Evolutionary conservation across 352 stramenopile genomes (phyloP).

Genomic region (Vaucheria bursata): DNA sequence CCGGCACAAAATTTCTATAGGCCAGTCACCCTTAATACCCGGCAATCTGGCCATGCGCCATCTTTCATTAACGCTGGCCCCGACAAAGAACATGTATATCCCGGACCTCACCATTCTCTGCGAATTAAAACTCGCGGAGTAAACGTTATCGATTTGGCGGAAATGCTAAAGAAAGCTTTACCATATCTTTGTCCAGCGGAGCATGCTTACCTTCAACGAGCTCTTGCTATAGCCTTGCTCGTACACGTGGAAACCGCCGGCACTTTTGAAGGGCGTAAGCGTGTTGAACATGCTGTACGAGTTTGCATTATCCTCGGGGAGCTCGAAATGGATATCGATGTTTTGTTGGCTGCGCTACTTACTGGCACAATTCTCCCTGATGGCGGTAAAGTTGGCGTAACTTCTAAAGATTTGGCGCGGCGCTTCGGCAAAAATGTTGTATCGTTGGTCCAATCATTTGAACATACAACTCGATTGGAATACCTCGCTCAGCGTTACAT

Average conservation of each 20-base stretch:
- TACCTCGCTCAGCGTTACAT: neutral
- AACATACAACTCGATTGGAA: neutral
- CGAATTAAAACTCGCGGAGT: neutral
- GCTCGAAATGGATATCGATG: conserved; percentile 38
- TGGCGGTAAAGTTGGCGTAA: neutral
- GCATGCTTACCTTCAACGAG: conserved; percentile 31
- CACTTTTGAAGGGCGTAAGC: conserved; percentile 1
- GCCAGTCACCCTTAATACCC: neutral
- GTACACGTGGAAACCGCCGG: neutral
- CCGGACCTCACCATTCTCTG: neutral
- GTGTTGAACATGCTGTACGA: conserved; percentile 7
- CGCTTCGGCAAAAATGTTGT: neutral
- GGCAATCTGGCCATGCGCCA: too few relatives aligned
- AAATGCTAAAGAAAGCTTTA: conserved; percentile 17
- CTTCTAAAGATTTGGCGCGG: neutral
- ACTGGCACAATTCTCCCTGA: conserved; percentile 17
- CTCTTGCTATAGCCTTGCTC: conserved; percentile 15
- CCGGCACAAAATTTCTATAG: too few relatives aligned
- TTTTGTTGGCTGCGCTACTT: conserved; percentile 25
- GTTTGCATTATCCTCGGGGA: conserved; percentile 32
- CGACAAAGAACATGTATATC: too few relatives aligned
- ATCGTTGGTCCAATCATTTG: neutral
- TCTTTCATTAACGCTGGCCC: too few relatives aligned
- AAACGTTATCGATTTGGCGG: conserved; percentile 13
- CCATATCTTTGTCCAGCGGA: conserved; percentile 28